Percentiles rank a stretch among this genome's conserved stretches.
Conservation (phyloP, 1,139 yeast genomes). For the Zygosaccharomyces sapae region DNA sequence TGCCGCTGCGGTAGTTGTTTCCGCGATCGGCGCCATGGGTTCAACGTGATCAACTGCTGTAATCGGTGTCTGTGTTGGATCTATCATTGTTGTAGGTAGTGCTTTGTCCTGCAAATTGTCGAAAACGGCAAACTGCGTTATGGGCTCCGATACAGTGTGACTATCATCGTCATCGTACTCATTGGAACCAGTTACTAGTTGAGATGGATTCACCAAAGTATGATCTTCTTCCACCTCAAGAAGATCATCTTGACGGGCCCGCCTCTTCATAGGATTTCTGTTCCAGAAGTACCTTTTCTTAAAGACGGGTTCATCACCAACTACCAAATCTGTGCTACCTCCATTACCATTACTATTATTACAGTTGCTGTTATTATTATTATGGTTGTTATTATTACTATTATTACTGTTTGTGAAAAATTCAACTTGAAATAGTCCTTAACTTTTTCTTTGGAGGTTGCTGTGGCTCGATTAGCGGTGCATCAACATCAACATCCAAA, state of each 20-base stretch:
- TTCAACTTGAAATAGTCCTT: slow-evolving; percentile 23
- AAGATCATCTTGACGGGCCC: slow-evolving; percentile 2
- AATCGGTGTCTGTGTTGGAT: neutral
- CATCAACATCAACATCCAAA: slow-evolving; percentile 2
- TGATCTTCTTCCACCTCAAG: slow-evolving; percentile 4
- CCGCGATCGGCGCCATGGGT: neutral
- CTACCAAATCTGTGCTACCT: slow-evolving; percentile 3
- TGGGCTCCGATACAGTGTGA: slow-evolving; percentile 12
- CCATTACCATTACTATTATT: slow-evolving; percentile 3
- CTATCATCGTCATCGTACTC: slow-evolving; percentile 11
- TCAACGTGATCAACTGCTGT: neutral
- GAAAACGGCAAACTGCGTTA: slow-evolving; percentile 8
- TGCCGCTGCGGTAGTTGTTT: neutral
- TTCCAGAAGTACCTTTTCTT: slow-evolving; percentile 25
- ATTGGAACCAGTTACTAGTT: slow-evolving; percentile 7
- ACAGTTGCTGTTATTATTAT: too few relatives aligned
- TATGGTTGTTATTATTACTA: slow-evolving; percentile 2
- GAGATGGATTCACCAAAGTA: slow-evolving; percentile 12
- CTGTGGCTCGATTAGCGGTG: slow-evolving; percentile 5
- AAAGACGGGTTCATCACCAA: slow-evolving; percentile 16
- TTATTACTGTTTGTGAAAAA: slow-evolving; percentile 13
- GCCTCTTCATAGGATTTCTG: slow-evolving; percentile 19
- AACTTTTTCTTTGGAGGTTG: slow-evolving; percentile 17
- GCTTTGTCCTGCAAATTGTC: slow-evolving; percentile 1
- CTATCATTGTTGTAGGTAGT: neutral